Conservation (phyloP, 495 filamentous ascomycete species). For the Penicillium malachiteum region DNA sequence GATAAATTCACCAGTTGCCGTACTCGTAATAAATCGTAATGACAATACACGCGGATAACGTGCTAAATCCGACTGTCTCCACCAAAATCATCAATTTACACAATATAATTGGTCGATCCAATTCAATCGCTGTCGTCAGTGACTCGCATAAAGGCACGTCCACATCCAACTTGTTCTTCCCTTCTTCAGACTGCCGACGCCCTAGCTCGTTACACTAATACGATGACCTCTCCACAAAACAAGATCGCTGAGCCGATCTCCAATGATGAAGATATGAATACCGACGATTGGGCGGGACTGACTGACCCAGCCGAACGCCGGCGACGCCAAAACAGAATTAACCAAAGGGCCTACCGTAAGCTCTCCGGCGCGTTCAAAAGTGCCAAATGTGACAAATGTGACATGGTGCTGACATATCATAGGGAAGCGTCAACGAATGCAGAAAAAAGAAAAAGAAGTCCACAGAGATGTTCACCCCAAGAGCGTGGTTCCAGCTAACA, state of each 20-base stretch:
- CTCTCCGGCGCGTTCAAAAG: background rate
- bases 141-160: background rate
- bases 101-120: background rate
- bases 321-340: conserved; percentile 43
- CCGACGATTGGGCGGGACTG: conserved; percentile 41
- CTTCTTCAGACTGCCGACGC: background rate
- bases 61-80: background rate
- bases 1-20: too few relatives aligned
- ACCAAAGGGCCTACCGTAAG: conserved; percentile 37
- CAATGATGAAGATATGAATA: background rate
- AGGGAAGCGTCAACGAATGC: conserved; percentile 17
- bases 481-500: conserved; percentile 5
- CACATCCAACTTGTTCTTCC: background rate
- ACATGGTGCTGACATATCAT: background rate
- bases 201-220: background rate
- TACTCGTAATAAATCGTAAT: too few relatives aligned
- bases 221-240: background rate
- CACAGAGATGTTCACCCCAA: conserved; percentile 19
- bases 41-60: background rate
- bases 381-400: too few relatives aligned
- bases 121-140: background rate
- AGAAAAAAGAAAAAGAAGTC: background rate
- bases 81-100: background rate
- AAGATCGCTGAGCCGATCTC: background rate
- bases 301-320: conserved; percentile 40